Base-by-base conservation (phyloP, 768 basidiomycete genomes). In the Podaxis pistillaris region DNA sequence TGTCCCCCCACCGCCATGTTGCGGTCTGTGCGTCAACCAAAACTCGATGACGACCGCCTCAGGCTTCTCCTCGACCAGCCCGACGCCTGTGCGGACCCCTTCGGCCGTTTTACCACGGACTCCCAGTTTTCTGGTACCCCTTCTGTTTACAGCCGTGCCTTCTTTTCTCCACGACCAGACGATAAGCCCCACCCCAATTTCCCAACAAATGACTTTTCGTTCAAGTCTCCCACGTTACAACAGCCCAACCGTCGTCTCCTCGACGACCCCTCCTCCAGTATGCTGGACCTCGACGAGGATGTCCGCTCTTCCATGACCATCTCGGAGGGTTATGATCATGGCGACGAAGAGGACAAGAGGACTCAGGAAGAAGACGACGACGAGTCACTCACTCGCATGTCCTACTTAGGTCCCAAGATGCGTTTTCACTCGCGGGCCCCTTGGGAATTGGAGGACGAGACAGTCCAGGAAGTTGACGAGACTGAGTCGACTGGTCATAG, bases 351-450 rank as follows among this genome's bases (percentile, higher is more conserved):
- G 51, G 41, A 61, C 47, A 58, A 24, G 47, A 22, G 67, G 28
- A 53, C 72, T 49, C 75, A 72, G 52, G 75, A 81, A 52, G 76
- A 78, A 24, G 71, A 76, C 52, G 77, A 77, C 46, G 78, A 77
- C 50, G 79, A 82, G 8, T 68, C 77, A 40, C 74, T 79, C 1
- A 72, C 80, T 63, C 81, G 87, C 58, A 83, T 92, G 73, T 91
- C 89, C 68, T 75, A 87, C 53, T 84, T 89, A 37, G 92, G 92
- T n/a, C 91, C 91, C 33, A 91, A 86, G 73, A 90, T 93, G 82
- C 86, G 87, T 56, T 86, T 91, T 70, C 89, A 91, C 73, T 90
- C 89, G 64, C 87, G 83, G 26, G 88, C 91, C 17, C 91, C 91
- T 44, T 94, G 91, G 91, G 91, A 93, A 74, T 74, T 81, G 40